Evolutionary conservation across 345 rosid species (phyloP).

Genomic region (Brassica carinata): DNA sequence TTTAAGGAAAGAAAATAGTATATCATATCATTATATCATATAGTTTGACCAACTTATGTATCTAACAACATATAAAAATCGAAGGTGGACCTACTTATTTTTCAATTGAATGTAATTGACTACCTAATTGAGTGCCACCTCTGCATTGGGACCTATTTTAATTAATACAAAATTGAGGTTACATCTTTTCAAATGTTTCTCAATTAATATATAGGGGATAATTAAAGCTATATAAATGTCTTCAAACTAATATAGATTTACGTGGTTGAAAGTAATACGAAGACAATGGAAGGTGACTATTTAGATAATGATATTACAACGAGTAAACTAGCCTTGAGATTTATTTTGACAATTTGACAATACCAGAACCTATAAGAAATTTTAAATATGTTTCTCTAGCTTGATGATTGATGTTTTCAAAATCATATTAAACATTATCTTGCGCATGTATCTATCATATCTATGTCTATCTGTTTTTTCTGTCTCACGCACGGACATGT

Average conservation of each 20-base stretch:
- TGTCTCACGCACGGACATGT: slow-evolving; percentile 15
- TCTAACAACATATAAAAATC: too few species aligned
- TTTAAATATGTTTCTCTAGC: slow-evolving; percentile 5
- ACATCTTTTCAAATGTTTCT: too few species aligned
- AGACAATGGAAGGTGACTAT: neutral
- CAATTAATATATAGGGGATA: too few species aligned
- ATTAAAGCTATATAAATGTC: neutral
- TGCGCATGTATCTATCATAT: slow-evolving; percentile 17
- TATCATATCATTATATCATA: too few species aligned
- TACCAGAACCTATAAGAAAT: neutral
- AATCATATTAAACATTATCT: slow-evolving; percentile 17
- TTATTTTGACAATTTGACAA: neutral
- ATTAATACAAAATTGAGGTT: too few species aligned
- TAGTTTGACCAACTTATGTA: too few species aligned
- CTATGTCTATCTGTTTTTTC: slow-evolving; percentile 18
- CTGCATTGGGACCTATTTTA: too few species aligned
- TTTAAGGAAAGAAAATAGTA: too few species aligned
- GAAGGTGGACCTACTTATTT: too few species aligned
- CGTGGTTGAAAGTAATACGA: neutral
- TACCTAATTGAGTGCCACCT: too few species aligned
- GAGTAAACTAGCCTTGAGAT: neutral
- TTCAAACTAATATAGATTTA: neutral
- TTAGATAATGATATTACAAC: neutral
- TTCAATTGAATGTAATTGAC: too few species aligned
- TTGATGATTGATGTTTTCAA: slow-evolving; percentile 1